Evolutionary conservation across 1,284 basidiomycete genomes (phyloP), one percentile per base, ranked within the genome.

Genomic region (Waitea zeae): DNA sequence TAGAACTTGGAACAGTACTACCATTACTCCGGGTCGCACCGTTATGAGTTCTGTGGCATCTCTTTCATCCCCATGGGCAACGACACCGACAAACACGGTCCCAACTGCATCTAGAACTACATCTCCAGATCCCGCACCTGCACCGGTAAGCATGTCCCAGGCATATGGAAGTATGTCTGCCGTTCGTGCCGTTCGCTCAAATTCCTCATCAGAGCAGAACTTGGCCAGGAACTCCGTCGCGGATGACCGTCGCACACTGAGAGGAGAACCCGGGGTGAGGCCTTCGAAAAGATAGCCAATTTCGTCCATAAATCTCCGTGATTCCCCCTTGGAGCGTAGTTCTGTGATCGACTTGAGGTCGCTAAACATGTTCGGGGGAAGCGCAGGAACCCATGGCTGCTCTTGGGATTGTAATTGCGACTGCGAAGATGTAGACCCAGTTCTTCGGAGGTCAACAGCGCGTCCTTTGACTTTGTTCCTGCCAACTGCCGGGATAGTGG

Each of bases 221-320:
- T 82, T 81, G 9, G 59, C 68, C 3, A 74, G 64, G 17, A 86
- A 68, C 47, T 86, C 80, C 17, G 80, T 50, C 3, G 78, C 80
- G 46, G 14, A 17, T 7, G 9, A 7, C 9, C 29, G 29, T 7
- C 29, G 29, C 7, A 82, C 58, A 7, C 64, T 59, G 14, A 74
- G 44, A 3, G 9, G 7, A 17, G 29, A 30, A 12, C 6, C 29
- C 6, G 7, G 9, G 15, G 6, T 11, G 29, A 86, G 62, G 1
- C 81, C 80, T 49, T 86, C 81, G 37, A 83, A 75, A 3, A 86
- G 52, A 52, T 84, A 86, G 0, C 80, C 81, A 2, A 82, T 64
- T 45, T 84, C 81, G 39, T 86, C 81, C 31, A 81, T 49, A 45
- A 86, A 86, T 13, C 79, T 57, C 41, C 81, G 58, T 35, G 62